Base-by-base conservation (phyloP, 2,329 filamentous ascomycete genomes). In the Cladosporium sp. region DNA sequence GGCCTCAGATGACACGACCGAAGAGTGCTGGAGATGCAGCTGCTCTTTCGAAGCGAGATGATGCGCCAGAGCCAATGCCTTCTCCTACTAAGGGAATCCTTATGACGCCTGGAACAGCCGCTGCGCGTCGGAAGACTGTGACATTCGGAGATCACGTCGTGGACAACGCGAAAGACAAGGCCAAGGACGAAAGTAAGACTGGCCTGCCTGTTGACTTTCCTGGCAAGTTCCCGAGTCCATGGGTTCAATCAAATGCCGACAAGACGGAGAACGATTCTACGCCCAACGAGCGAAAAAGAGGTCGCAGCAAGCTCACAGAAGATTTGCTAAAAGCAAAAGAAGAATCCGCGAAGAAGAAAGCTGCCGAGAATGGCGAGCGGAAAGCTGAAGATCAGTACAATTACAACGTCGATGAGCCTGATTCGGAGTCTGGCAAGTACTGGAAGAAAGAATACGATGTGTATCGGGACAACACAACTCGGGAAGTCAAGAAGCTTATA, bases 381-480 rank as follows among this genome's bases (percentile, higher is more conserved):
- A 37, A 39, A 25, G 36, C 20, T 15, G 54, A 56, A 9, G 37
- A 37, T 40, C 25, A 37, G 45, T 28, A 49, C 19, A 36, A 43
- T 25, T 38, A 19, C 20, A 34, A 56, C 11, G 45, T 20, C 14
- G 56, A 52, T 38, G 86, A 90, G 66, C 89, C 89, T 6, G 83
- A 86, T 63, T 90, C 88, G 1, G 83, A 88, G 60, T 91, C 88
- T 3, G 89, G 88, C 6, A 85, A 83, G 66, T 92, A 89, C 73
- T 93, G 89, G 89, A 92, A 92, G 73, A 81, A 84, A 22, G 84
- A 91, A 68, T 92, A 89, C 66, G 82, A 90, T 64, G 82, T 80
- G 57, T 93, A 92, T 68, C 85, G 89, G 51, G 80, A 84, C 45
- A 87, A 88, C 62, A 89, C 88, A 63, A 85, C 84, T 71, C 81